Evolutionary conservation across 106 monocot genomes (phyloP).

Genomic region (Allium sativum): DNA sequence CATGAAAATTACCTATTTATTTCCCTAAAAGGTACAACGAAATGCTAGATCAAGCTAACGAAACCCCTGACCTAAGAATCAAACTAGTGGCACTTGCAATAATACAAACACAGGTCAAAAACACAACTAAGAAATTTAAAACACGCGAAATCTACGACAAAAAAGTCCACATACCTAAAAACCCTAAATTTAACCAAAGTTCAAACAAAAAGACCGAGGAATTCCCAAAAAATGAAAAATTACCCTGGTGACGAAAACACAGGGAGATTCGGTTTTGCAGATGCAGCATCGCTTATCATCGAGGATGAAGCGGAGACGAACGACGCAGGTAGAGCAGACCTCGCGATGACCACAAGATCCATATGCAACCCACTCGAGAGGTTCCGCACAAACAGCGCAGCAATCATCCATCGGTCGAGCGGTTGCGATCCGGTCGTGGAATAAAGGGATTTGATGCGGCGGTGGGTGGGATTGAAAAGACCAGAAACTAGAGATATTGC

Average conservation of each 20-base stretch:
- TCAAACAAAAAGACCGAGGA: no score
- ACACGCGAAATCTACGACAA: no score
- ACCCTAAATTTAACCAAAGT: no score
- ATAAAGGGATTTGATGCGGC: slow-evolving; percentile 2
- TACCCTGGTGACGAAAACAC: slow-evolving; percentile 87
- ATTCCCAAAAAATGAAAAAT: neutral
- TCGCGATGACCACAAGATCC: slow-evolving; percentile 90
- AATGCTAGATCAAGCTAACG: no score
- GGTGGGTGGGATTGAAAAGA: neutral
- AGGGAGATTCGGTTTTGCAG: slow-evolving; percentile 73
- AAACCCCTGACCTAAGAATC: no score
- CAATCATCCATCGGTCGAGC: slow-evolving; percentile 64
- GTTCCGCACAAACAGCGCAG: slow-evolving; percentile 85
- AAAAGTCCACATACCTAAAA: no score
- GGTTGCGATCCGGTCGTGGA: neutral
- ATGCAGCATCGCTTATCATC: slow-evolving; percentile 79
- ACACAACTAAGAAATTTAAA: no score
- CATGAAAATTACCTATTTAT: no score
- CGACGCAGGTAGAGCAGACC: slow-evolving; percentile 86
- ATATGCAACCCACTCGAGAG: slow-evolving; percentile 89
- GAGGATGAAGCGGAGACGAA: slow-evolving; percentile 76
- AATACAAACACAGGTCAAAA: no score
- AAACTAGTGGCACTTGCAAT: no score
- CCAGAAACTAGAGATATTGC: no score
- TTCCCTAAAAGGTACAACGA: no score